Evolutionary conservation across 1,284 basidiomycete species (phyloP), one percentile per base, ranked within the genome.

Genomic region (Anthracocystis panici-leucophaei): DNA sequence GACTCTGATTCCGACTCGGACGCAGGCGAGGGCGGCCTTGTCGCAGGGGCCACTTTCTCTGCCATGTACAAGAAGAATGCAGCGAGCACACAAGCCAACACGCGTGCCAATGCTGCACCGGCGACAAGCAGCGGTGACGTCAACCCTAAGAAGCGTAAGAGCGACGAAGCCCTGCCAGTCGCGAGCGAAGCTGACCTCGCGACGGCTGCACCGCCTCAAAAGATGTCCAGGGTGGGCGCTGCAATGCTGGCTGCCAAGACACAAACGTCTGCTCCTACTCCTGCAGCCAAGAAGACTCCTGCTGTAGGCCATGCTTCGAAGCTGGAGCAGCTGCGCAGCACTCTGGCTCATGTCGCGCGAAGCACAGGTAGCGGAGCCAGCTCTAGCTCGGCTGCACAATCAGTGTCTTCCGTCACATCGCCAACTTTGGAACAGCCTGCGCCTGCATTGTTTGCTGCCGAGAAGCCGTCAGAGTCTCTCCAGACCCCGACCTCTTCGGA

Each of bases 281-380:
- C 58, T 10, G 53, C 59, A 8, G 31, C 55, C 25, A 75, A 67
- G 45, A 69, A 62, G 42, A 40, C 57, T 1, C 52, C 59, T 3
- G 51, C 68, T 2, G 61, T 46, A 2, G 73, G 73, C 46, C 73
- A 61, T 21, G 73, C 61, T 5, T 75, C 73, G 23, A 75, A 75
- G 55, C 65, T 75, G 20, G 73, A 75, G 49, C 67, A 70, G 25
- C 71, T 75, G 51, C 67, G 73, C 56, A 75, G 55, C 73, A 75
- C 67, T 38, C 56, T 75, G 2, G 73, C 73, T 50, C 67, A 70
- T 25, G 68, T 75, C 18, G 64, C 67, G 25, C 57, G 73, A 10
- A 71, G 63, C 55, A 64, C 59, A 2, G 68, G 65, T 8, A 70
- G 73, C 40, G 67, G 64, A 9, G 52, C 67, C 14, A 65, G 63